These are phyloP conservation scores for Pilasporangium apinafurcum DNA, from an alignment of 352 stramenopile genomes.

Conservation along the genomic window DNA sequence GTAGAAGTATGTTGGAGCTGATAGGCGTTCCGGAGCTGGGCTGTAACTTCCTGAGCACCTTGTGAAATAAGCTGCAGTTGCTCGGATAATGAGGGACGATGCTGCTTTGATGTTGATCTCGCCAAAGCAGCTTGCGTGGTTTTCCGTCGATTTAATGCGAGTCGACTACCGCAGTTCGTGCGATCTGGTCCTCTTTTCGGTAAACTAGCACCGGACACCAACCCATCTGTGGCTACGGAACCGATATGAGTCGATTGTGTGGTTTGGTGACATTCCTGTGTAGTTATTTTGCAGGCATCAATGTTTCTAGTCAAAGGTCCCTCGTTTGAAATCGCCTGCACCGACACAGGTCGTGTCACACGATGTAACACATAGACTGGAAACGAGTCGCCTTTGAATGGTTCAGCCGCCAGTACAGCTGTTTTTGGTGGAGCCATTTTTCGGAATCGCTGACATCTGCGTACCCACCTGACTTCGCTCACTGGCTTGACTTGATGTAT, in stretches of 20 bases:
- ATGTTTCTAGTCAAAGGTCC: too few relatives aligned
- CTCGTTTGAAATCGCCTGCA: too few relatives aligned
- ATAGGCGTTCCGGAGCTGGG: conserved; percentile 36
- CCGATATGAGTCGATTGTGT: too few relatives aligned
- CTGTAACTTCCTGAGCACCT: conserved; percentile 36
- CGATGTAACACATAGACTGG: conserved; percentile 47
- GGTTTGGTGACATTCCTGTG: too few relatives aligned
- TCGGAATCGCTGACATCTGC: too few relatives aligned
- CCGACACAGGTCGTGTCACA: conserved; percentile 4
- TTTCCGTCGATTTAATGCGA: too few relatives aligned
- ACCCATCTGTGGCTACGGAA: background rate
- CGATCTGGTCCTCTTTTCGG: too few relatives aligned
- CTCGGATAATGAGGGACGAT: conserved; percentile 52
- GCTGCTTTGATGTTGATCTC: conserved; percentile 1
- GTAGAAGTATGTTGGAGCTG: conserved; percentile 17
- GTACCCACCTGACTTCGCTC: too few relatives aligned
- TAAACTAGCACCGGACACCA: too few relatives aligned
- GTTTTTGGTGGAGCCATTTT: too few relatives aligned
- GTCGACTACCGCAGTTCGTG: too few relatives aligned
- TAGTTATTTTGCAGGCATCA: background rate
- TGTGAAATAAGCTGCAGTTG: conserved; percentile 57
- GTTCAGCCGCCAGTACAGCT: background rate
- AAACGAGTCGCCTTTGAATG: conserved; percentile 67
- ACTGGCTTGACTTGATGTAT: too few relatives aligned
- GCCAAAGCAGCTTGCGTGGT: background rate